phyloP scores from a whole-genome alignment of 176 grass and related monocot genomes.

The Triticum dicoccoides region DNA sequence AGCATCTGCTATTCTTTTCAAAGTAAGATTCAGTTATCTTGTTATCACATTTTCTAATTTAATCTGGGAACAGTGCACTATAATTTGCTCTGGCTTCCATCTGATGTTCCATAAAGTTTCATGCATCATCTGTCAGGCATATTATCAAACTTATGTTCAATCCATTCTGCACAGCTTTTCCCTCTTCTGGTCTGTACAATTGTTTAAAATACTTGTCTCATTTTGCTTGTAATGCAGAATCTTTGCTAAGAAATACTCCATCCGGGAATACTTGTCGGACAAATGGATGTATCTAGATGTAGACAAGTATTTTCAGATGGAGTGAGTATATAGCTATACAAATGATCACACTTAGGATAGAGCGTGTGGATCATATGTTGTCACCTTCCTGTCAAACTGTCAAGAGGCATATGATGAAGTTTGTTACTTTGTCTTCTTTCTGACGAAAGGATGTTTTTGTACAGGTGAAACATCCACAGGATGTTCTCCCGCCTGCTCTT shows the following conservation, averaged over 20 bases:
- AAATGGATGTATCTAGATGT: too few relatives aligned
- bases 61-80: not conserved
- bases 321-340: too few relatives aligned
- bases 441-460: slow-evolving; percentile 30
- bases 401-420: not conserved
- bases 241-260: too few relatives aligned
- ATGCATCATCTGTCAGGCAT: not conserved
- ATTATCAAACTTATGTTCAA: not conserved
- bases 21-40: slow-evolving; percentile 54
- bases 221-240: too few relatives aligned
- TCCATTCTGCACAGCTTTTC: not conserved
- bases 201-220: too few relatives aligned
- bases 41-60: not conserved
- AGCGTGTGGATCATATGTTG: not conserved
- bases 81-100: not conserved
- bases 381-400: not conserved
- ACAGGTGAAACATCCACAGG: slow-evolving; percentile 80
- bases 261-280: too few relatives aligned
- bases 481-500: slow-evolving; percentile 64
- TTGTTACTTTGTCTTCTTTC: not conserved
- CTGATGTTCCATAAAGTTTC: not conserved
- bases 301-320: too few relatives aligned
- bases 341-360: not conserved
- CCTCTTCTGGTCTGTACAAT: not conserved
- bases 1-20: slow-evolving; percentile 74